These are phyloP conservation scores for Larix kaempferi DNA, from an alignment of 75 land plant genomes.

Conservation along the genomic window DNA sequence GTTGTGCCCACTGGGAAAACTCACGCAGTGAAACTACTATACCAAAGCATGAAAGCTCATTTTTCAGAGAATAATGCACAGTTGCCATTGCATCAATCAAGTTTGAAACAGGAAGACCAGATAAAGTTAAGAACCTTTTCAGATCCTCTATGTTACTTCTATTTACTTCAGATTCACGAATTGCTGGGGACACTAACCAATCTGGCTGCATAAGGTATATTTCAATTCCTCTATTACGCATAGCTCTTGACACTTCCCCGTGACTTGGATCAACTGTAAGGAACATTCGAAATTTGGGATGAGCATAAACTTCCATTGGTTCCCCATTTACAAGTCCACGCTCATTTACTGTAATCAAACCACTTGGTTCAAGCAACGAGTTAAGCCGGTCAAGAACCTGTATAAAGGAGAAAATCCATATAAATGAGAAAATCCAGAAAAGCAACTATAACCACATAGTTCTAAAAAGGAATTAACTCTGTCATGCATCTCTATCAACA, in stretches of 20 bases:
- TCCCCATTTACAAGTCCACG: constrained; percentile 88
- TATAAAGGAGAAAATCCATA: constrained; percentile 8
- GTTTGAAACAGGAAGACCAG: constrained; percentile 57
- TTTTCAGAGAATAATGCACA: constrained; percentile 59
- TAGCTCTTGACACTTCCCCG: constrained; percentile 98
- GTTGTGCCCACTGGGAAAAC: constrained; percentile 75
- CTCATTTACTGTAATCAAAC: constrained; percentile 85
- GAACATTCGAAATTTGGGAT: constrained; percentile 86
- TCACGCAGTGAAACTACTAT: constrained; percentile 57
- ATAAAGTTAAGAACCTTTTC: constrained; percentile 45
- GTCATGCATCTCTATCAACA: no score
- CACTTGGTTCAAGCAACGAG: constrained; percentile 79
- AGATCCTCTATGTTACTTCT: constrained; percentile 28
- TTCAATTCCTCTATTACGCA: constrained; percentile 98
- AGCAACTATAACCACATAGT: no score
- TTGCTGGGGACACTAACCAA: constrained; percentile 21
- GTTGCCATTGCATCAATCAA: constrained; percentile 66
- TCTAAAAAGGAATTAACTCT: no score
- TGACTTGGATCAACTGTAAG: constrained; percentile 80
- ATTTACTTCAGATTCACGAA: constrained; percentile 5
- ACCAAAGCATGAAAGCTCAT: constrained; percentile 37
- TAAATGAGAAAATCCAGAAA: neutral
- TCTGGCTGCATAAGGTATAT: constrained; percentile 70
- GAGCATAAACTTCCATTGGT: constrained; percentile 71
- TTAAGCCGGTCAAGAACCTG: constrained; percentile 99